Conservation (phyloP, 1,284 basidiomycete genomes). For the Ganoderma boninense region DNA sequence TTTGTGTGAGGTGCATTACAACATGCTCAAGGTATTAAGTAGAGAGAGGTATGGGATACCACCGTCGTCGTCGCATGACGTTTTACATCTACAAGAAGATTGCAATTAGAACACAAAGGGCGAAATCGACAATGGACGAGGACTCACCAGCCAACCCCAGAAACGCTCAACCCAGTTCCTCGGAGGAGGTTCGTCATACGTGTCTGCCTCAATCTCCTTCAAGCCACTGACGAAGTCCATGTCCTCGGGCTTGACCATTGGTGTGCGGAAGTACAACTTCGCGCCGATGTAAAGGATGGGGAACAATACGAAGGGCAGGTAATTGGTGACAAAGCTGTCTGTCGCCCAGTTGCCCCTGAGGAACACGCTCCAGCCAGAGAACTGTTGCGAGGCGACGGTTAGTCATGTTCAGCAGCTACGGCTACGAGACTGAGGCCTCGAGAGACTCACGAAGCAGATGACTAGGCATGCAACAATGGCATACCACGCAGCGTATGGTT, state of each 20-base stretch:
- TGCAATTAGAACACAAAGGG: neutral
- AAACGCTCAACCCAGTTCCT: slow-evolving; percentile 71
- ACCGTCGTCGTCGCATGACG: neutral
- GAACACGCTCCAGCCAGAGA: slow-evolving; percentile 83
- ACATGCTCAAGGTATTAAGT: slow-evolving; percentile 18
- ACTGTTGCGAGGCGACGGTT: slow-evolving; percentile 48
- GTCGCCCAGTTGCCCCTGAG: slow-evolving; percentile 69
- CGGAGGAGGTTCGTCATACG: slow-evolving; percentile 77
- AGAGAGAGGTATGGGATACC: slow-evolving; percentile 3
- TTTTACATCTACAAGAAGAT: slow-evolving; percentile 29
- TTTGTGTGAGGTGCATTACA: slow-evolving; percentile 22
- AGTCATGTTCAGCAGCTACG: neutral
- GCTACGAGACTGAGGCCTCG: neutral
- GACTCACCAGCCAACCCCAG: slow-evolving; percentile 77
- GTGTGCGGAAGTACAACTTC: slow-evolving; percentile 58
- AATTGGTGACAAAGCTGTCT: slow-evolving; percentile 64
- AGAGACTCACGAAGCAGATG: slow-evolving; percentile 70
- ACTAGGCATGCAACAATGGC: slow-evolving; percentile 59
- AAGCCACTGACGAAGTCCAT: slow-evolving; percentile 85
- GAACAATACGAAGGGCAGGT: slow-evolving; percentile 82
- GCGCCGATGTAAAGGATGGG: slow-evolving; percentile 75
- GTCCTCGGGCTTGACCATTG: slow-evolving; percentile 58
- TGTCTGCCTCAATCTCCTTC: slow-evolving; percentile 77
- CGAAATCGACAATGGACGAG: no score
- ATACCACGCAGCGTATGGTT: slow-evolving; percentile 82